Percentiles rank a stretch among this genome's conserved stretches.
Evolutionary conservation across 73 alveolate genomes (phyloP).

Genomic region (Paramecium caudatum): DNA sequence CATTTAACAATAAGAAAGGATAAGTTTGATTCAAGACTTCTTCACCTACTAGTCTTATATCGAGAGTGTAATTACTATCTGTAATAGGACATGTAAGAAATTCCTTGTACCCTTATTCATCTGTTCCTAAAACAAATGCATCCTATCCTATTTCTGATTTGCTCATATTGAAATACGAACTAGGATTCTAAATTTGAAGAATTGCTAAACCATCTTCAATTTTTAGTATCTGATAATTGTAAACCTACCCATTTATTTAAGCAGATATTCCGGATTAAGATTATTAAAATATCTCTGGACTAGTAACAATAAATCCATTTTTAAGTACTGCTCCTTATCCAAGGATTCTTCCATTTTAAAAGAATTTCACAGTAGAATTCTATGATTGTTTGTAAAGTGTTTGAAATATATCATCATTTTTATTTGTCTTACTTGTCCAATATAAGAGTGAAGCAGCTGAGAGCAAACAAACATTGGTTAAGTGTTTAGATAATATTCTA

Average conservation of each 20-base stretch:
- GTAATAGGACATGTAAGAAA: conserved; percentile 17
- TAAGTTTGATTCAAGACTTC: not conserved
- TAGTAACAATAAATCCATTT: conserved; percentile 55
- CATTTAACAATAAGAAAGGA: conserved; percentile 20
- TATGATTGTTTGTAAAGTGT: not conserved
- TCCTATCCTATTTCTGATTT: conserved; percentile 41
- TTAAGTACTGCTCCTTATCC: conserved; percentile 50
- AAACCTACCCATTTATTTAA: not conserved
- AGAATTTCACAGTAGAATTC: not conserved
- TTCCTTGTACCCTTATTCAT: conserved; percentile 28
- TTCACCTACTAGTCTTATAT: conserved; percentile 3
- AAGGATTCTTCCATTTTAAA: conserved; percentile 5
- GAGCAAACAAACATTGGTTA: not conserved
- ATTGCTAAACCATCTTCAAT: conserved; percentile 54
- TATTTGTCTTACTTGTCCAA: not conserved
- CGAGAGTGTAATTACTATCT: conserved; percentile 35
- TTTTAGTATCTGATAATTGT: not conserved
- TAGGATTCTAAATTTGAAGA: not conserved
- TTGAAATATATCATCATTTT: conserved; percentile 26
- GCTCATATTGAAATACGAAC: not conserved
- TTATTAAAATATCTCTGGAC: conserved; percentile 19
- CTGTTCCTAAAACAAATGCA: conserved; percentile 49
- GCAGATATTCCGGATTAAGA: not conserved
- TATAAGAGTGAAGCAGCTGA: conserved; percentile 28
- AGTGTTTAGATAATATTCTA: not conserved